Conservation (phyloP, 1,284 basidiomycete genomes). For the Trametes polyzona region DNA sequence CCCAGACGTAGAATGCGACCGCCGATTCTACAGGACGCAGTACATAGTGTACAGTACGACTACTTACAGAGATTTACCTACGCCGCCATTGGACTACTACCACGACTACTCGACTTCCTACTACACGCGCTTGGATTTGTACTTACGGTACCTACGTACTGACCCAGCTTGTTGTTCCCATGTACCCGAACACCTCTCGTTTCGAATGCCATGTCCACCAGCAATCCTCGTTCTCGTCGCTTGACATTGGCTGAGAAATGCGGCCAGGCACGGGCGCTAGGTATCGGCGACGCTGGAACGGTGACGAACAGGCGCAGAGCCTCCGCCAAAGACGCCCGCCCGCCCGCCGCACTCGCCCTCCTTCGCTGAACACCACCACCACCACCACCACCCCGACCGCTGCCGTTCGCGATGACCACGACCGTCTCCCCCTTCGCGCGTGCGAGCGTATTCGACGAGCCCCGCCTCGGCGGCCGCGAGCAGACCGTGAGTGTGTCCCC, state of each 20-base stretch:
- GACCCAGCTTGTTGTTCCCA: too few species aligned
- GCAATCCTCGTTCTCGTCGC: neutral
- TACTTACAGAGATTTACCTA: too few species aligned
- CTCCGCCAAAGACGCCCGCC: too few species aligned
- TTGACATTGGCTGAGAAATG: neutral
- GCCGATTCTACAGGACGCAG: too few species aligned
- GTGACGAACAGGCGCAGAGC: constrained; percentile 3
- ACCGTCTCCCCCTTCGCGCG: constrained; percentile 83
- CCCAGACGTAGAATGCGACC: too few species aligned
- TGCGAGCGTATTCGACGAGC: constrained; percentile 74
- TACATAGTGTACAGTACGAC: too few species aligned
- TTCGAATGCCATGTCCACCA: neutral
- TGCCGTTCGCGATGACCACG: constrained; percentile 46
- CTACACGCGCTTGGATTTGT: neutral
- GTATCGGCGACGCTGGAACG: neutral
- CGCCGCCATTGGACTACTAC: too few species aligned
- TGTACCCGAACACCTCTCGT: neutral
- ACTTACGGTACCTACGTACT: neutral
- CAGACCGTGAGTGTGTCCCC: constrained; percentile 70
- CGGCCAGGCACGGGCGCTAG: constrained; percentile 6
- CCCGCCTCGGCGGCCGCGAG: constrained; percentile 67
- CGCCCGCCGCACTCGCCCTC: neutral
- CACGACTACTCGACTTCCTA: neutral
- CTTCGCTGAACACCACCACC: constrained; percentile 12
- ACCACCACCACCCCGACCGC: neutral